Evolutionary conservation across 2,329 filamentous ascomycete genomes (phyloP).

Genomic region (Apiospora phragmitis): DNA sequence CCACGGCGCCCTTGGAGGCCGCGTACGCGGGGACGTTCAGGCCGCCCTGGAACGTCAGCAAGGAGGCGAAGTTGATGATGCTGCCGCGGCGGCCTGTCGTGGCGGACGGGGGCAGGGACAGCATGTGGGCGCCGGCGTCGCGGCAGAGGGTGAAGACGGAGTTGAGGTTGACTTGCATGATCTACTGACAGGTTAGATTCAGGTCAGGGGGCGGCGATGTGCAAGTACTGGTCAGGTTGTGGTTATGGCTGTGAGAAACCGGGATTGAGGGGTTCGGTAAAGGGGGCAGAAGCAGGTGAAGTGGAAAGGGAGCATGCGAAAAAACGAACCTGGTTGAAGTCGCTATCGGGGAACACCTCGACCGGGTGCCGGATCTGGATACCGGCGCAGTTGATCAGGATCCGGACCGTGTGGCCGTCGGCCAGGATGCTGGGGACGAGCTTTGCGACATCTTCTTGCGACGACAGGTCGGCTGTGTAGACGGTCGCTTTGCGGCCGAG

Average conservation of each 20-base stretch:
- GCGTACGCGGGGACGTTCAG: constrained; percentile 79
- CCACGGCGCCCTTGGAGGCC: constrained; percentile 58
- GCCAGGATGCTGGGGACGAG: constrained; percentile 63
- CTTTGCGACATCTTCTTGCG: constrained; percentile 56
- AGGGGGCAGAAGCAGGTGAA: neutral
- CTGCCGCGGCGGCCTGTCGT: constrained; percentile 54
- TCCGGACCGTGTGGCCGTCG: constrained; percentile 66
- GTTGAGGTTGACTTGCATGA: constrained; percentile 85
- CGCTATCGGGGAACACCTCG: constrained; percentile 10
- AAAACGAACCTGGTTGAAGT: constrained; percentile 6
- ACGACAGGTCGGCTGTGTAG: constrained; percentile 70
- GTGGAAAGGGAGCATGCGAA: neutral
- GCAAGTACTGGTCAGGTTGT: neutral
- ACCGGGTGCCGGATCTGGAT: constrained; percentile 80
- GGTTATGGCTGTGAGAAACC: neutral
- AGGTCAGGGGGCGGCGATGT: neutral
- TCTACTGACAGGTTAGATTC: constrained; percentile 40
- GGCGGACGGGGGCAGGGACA: constrained; percentile 51
- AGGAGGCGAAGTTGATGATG: constrained; percentile 82
- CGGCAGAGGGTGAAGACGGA: constrained; percentile 78
- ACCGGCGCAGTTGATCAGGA: constrained; percentile 84
- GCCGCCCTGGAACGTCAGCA: constrained; percentile 84
- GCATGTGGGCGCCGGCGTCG: constrained; percentile 79
- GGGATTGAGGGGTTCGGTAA: neutral
- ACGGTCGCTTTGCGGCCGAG: constrained; percentile 67